Percentiles rank a stretch among this genome's conserved stretches.
Conservation (phyloP, 345 rosid genomes). For the Populus simonii region DNA sequence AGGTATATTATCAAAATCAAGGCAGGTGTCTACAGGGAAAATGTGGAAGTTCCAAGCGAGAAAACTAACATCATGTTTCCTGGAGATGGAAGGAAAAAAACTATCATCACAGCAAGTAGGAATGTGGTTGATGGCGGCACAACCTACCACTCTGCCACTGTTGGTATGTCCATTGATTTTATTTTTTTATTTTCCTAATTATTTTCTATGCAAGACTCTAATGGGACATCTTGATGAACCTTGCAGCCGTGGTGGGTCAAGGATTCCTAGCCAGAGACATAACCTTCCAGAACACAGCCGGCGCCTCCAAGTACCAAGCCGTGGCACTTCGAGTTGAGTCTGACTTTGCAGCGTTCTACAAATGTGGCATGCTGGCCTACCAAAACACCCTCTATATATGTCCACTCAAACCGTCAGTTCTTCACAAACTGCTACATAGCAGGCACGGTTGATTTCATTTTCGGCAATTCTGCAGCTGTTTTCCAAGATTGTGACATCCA, state of each 20-base stretch:
- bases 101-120: constrained; percentile 66
- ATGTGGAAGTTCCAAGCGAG: constrained; percentile 71
- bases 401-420: constrained; percentile 70
- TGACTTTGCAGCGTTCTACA: constrained; percentile 73
- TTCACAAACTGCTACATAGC: constrained; percentile 53
- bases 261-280: constrained; percentile 70
- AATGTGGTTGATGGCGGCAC: constrained; percentile 77
- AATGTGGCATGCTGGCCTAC: constrained; percentile 66
- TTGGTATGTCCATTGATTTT: constrained; percentile 44
- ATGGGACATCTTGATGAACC: background rate
- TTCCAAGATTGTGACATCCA: constrained; percentile 82
- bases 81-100: constrained; percentile 70
- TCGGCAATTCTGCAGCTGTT: constrained; percentile 61
- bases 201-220: background rate
- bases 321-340: constrained; percentile 77
- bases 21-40: constrained; percentile 74
- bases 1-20: constrained; percentile 67
- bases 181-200: background rate
- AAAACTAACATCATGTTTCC: constrained; percentile 74
- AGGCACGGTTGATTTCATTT: constrained; percentile 87
- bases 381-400: constrained; percentile 81
- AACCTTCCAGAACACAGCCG: constrained; percentile 84
- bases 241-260: constrained; percentile 71
- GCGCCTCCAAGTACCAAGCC: constrained; percentile 70
- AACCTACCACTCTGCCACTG: constrained; percentile 89